A percentile compares a stretch with the other conserved stretches of the same genome.
Evolutionary conservation across 2,329 filamentous ascomycete genomes (phyloP).

Genomic region (Phyllosticta capitalensis): DNA sequence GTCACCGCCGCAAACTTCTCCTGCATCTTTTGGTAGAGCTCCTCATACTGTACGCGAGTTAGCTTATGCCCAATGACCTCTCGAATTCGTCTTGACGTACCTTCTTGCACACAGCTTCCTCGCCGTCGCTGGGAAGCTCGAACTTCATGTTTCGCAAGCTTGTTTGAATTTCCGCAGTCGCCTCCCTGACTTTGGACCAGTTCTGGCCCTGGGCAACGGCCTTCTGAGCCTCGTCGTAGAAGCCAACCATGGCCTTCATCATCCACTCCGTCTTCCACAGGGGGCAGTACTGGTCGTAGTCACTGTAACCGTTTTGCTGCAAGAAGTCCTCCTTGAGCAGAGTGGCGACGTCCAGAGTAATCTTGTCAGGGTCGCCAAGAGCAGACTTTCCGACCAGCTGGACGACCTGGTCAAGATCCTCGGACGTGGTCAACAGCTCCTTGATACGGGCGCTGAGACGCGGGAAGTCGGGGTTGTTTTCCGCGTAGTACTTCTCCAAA

Average conservation of each 20-base stretch:
- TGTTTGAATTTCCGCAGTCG: slow-evolving; percentile 76
- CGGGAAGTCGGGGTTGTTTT: slow-evolving; percentile 89
- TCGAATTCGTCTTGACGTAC: slow-evolving; percentile 37
- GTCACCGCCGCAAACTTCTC: slow-evolving; percentile 96
- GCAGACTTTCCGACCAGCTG: slow-evolving; percentile 97
- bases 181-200: slow-evolving; percentile 89
- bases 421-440: slow-evolving; percentile 86
- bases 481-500: slow-evolving; percentile 89
- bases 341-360: slow-evolving; percentile 83
- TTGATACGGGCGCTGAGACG: slow-evolving; percentile 85
- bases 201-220: slow-evolving; percentile 80
- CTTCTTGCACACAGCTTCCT: slow-evolving; percentile 76
- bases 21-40: slow-evolving; percentile 79
- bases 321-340: slow-evolving; percentile 97
- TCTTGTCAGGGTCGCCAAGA: slow-evolving; percentile 94
- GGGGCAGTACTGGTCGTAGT: slow-evolving; percentile 98
- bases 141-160: slow-evolving; percentile 92
- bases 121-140: slow-evolving; percentile 76
- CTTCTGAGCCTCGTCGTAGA: slow-evolving; percentile 96
- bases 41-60: slow-evolving; percentile 64
- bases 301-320: slow-evolving; percentile 97
- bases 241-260: slow-evolving; percentile 99
- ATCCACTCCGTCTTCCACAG: slow-evolving; percentile 99
- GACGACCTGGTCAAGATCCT: slow-evolving; percentile 96
- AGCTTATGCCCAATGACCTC: slow-evolving; percentile 20